Evolutionary conservation across 257 asterid genomes (phyloP).

Genomic region (Nicotiana tomentosiformis): DNA sequence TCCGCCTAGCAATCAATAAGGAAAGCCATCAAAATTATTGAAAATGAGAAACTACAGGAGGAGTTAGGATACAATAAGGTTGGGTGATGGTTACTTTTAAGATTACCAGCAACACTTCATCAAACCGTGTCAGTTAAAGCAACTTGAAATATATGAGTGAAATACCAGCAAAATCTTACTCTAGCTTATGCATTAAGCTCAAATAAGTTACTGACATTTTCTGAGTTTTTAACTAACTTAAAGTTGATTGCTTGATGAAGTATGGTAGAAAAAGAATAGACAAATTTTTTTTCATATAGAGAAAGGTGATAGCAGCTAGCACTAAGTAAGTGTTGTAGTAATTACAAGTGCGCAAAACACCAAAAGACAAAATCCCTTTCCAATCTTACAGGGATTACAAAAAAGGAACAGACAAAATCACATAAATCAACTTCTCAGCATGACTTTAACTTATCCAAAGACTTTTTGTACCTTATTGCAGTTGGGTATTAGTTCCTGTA

Average conservation of each 20-base stretch:
- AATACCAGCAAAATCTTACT: neutral
- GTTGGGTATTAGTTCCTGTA: conserved; percentile 96
- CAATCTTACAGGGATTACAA: too few relatives aligned
- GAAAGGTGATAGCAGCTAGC: too few relatives aligned
- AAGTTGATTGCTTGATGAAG: neutral
- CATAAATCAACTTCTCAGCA: conserved; percentile 7
- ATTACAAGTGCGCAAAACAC: too few relatives aligned
- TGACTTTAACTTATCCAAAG: conserved; percentile 4
- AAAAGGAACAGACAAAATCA: neutral
- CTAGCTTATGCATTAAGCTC: neutral
- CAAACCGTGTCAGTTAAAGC: neutral
- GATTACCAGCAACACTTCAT: neutral
- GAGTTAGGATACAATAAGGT: neutral
- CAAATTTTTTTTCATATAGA: too few relatives aligned
- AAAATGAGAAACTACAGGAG: conserved; percentile 7
- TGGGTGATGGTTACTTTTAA: neutral
- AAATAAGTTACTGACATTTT: neutral
- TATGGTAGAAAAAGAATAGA: neutral
- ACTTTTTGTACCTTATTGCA: conserved; percentile 72
- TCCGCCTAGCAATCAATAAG: conserved; percentile 53
- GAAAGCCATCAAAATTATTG: neutral
- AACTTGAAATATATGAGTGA: neutral
- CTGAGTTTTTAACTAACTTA: neutral
- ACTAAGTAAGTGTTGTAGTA: too few relatives aligned
- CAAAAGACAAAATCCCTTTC: too few relatives aligned